Base-by-base conservation (phyloP, 2,329 filamentous ascomycete genomes). In the Myrmaecium sp. region DNA sequence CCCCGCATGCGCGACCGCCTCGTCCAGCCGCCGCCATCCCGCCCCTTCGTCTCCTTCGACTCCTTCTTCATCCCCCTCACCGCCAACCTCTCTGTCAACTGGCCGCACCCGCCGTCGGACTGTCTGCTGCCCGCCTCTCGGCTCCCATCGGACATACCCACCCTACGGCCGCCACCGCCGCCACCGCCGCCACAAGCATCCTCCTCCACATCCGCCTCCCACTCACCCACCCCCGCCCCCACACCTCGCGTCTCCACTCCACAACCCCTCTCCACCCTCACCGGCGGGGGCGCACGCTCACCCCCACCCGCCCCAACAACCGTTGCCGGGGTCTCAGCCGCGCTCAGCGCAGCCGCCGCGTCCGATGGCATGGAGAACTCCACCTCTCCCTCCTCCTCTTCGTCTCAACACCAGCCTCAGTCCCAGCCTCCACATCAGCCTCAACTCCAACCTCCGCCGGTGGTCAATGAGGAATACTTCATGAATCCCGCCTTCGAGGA, bases 401-500 rank as follows among this genome's bases (percentile, higher is more conserved):
- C 7, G 7, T 6, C 27, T 6, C 8, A 21, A 27, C 8, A 7
- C 15, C 14, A 15, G 6, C 14, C 23, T n/a, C 6, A 29, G 6
- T 8, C 20, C 6, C 26, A 8, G n/a, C 7, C 12, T 10, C 7
- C n/a, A n/a, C 6, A 10, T 8, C 7, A 6, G 6, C 20, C 6
- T 6, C 26, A 13, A n/a, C 6, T 6, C 6, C 26, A n/a, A 8
- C 10, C n/a, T n/a, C n/a, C n/a, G n/a, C n/a, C n/a, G n/a, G n/a
- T 14, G 14, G 47, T 48, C 10, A 44, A 48, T 3, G 69, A 74
- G 6, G 74, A 83, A 40, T 58, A 82, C 32, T 62, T 78, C 35
- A 81, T 93, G 35, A 92, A 89, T 36, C 82, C 82, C 0, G 78
- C 81, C 0, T 93, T 92, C 46, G 80, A 91, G 52, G 62, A 70